Conservation (phyloP, 352 stramenopile genomes). For the Vaucheria bursata region DNA sequence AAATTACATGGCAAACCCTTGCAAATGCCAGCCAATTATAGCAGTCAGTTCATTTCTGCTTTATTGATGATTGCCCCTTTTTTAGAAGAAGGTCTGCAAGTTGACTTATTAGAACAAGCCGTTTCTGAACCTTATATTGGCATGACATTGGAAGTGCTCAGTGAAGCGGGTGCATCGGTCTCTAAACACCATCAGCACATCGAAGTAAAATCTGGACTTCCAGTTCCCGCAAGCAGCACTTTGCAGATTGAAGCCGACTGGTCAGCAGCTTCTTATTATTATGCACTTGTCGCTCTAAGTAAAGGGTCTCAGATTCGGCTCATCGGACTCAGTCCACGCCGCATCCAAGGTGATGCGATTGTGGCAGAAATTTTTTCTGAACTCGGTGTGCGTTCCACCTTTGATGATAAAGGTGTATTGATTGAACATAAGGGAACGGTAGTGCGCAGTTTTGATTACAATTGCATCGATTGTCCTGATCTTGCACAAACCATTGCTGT, state of each 20-base stretch:
- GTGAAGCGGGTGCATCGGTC: neutral
- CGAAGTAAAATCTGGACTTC: neutral
- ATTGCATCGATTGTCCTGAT: neutral
- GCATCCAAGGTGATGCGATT: neutral
- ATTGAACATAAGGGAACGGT: too few relatives aligned
- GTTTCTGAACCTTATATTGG: neutral
- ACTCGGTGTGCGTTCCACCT: too few relatives aligned
- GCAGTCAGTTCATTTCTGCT: neutral
- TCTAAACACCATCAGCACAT: neutral
- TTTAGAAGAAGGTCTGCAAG: neutral
- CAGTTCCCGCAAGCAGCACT: neutral
- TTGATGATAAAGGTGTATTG: too few relatives aligned
- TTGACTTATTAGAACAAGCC: neutral
- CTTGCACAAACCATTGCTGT: neutral
- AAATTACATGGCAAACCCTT: neutral
- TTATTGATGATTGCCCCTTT: conserved; percentile 1
- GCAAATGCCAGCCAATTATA: neutral
- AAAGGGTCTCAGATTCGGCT: neutral
- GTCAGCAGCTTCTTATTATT: neutral
- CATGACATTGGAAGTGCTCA: neutral
- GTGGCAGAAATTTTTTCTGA: too few relatives aligned
- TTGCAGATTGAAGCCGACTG: neutral
- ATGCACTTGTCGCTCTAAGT: neutral
- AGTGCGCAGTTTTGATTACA: too few relatives aligned
- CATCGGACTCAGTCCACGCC: neutral